These are phyloP conservation scores for Podaxis sp. DNA, from an alignment of 768 basidiomycete genomes.

Conservation along the genomic window DNA sequence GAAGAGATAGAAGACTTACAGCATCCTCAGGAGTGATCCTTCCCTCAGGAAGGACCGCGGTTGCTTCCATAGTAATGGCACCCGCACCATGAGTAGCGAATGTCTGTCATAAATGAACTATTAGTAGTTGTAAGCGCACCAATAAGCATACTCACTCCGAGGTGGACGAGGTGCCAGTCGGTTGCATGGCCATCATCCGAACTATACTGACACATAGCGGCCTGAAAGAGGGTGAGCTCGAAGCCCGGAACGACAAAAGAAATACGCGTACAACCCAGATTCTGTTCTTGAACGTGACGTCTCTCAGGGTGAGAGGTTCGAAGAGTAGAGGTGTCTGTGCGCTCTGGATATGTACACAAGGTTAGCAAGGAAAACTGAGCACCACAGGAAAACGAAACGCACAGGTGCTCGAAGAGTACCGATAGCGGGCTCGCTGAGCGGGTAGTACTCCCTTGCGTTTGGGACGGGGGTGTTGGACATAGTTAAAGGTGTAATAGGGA, in stretches of 20 bases:
- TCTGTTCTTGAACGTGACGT: constrained; percentile 70
- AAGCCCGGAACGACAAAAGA: background rate
- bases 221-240: constrained; percentile 30
- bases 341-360: constrained; percentile 35
- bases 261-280: constrained; percentile 56
- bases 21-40: constrained; percentile 77
- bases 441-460: constrained; percentile 53
- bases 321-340: constrained; percentile 55
- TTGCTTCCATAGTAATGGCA: constrained; percentile 73
- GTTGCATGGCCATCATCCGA: constrained; percentile 73
- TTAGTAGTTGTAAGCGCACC: background rate
- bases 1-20: constrained; percentile 32
- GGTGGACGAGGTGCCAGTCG: constrained; percentile 84
- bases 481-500: background rate
- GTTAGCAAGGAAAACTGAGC: background rate
- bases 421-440: constrained; percentile 57
- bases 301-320: constrained; percentile 61
- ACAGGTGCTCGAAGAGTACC: constrained; percentile 33
- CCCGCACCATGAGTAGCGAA: constrained; percentile 73
- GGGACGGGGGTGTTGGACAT: constrained; percentile 48
- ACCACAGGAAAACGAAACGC: constrained; percentile 1
- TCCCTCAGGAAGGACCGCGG: constrained; percentile 70
- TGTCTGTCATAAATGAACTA: constrained; percentile 40
- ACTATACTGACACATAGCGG: constrained; percentile 85
- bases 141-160: constrained; percentile 49